Evolutionary conservation across 768 basidiomycete genomes (phyloP).

Genomic region (Hypholoma fasciculare): DNA sequence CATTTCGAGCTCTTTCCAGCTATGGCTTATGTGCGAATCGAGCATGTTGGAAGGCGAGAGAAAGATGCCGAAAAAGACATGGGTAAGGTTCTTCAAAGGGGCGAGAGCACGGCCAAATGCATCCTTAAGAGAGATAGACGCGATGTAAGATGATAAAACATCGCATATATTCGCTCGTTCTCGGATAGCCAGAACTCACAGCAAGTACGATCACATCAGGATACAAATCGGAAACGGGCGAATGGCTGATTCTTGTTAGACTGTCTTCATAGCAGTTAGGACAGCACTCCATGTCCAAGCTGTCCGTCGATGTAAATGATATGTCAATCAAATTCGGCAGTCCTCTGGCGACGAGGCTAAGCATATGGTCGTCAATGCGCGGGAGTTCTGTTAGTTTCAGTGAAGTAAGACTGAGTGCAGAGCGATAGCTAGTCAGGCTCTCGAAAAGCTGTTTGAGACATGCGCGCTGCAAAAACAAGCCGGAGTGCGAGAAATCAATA

Average conservation of each 20-base stretch:
- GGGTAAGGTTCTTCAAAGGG: constrained; percentile 40
- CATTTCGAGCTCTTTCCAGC: constrained; percentile 24
- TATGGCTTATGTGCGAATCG: constrained; percentile 45
- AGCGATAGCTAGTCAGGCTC: constrained; percentile 26
- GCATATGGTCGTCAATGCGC: constrained; percentile 50
- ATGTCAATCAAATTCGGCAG: constrained; percentile 50
- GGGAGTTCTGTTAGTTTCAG: constrained; percentile 57
- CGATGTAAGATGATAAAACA: neutral
- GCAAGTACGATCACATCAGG: constrained; percentile 42
- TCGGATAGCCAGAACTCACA: constrained; percentile 38
- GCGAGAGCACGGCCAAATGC: constrained; percentile 15
- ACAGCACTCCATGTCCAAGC: constrained; percentile 59
- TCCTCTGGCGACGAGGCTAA: constrained; percentile 42
- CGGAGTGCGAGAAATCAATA: constrained; percentile 44
- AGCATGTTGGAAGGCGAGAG: constrained; percentile 57
- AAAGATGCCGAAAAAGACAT: constrained; percentile 62
- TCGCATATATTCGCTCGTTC: neutral
- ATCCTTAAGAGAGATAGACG: constrained; percentile 6
- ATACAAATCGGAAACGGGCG: constrained; percentile 59
- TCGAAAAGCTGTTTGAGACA: constrained; percentile 32
- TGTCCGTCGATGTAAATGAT: constrained; percentile 59
- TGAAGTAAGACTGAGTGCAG: constrained; percentile 40
- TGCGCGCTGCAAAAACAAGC: constrained; percentile 42
- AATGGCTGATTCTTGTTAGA: constrained; percentile 52
- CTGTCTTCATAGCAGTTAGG: constrained; percentile 67